Evolutionary conservation across 2,329 filamentous ascomycete species (phyloP).

Genomic region (Grosmannia clavigera): DNA sequence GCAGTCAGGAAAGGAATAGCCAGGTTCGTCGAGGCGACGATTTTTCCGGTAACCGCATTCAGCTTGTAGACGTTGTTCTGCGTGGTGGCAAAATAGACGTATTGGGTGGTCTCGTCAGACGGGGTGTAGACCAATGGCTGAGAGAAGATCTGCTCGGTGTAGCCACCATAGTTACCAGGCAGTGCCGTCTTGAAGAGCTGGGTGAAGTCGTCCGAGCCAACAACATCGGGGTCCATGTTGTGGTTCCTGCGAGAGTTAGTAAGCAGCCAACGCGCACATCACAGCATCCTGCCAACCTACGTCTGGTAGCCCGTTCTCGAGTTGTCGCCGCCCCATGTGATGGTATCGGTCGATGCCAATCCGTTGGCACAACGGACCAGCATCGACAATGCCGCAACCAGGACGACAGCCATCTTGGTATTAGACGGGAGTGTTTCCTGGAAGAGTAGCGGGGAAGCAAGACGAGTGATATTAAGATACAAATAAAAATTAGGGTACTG

Average conservation of each 20-base stretch:
- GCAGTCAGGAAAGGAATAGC: conserved; percentile 32
- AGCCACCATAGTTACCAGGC: conserved; percentile 37
- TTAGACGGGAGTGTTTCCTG: background rate
- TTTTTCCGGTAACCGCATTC: conserved; percentile 30
- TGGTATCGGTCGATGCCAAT: conserved; percentile 38
- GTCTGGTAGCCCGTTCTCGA: conserved; percentile 39
- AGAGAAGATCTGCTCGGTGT: conserved; percentile 38
- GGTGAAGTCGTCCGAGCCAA: conserved; percentile 41
- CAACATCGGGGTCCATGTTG: conserved; percentile 49
- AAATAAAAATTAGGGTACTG: background rate
- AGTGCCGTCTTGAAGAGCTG: conserved; percentile 40
- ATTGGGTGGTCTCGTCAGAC: conserved; percentile 23
- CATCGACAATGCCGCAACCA: conserved; percentile 16
- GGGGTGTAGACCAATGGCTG: conserved; percentile 37
- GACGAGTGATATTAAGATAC: background rate
- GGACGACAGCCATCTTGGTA: background rate
- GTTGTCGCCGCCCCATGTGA: conserved; percentile 48
- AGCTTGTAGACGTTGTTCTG: conserved; percentile 39
- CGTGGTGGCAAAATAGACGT: conserved; percentile 35
- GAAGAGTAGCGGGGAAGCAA: background rate
- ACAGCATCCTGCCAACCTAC: conserved; percentile 19
- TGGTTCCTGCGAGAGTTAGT: conserved; percentile 30
- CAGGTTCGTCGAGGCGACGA: conserved; percentile 27
- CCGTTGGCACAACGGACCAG: conserved; percentile 22
- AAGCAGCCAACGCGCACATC: background rate